Evolutionary conservation across 2,329 filamentous ascomycete genomes (phyloP).

Genomic region (Aspergillus japonicus): DNA sequence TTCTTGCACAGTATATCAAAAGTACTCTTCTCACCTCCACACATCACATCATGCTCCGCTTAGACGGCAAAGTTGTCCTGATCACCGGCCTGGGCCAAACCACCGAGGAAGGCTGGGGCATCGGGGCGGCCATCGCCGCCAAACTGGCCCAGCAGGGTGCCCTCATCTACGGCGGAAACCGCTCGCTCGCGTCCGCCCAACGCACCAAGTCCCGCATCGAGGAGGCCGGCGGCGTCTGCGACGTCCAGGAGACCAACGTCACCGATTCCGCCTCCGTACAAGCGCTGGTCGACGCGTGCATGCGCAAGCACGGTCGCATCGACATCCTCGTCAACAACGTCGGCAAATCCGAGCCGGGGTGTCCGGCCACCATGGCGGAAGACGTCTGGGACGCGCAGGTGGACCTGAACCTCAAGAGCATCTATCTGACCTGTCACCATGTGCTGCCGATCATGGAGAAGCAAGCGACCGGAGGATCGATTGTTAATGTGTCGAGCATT

Average conservation of each 20-base stretch:
- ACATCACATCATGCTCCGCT: conserved; percentile 22
- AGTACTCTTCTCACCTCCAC: too few relatives aligned
- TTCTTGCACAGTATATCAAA: too few relatives aligned
- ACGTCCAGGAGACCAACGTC: conserved; percentile 51
- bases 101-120: conserved; percentile 48
- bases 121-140: conserved; percentile 52
- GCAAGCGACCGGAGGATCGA: conserved; percentile 33
- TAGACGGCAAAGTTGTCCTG: conserved; percentile 26
- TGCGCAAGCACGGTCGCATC: conserved; percentile 54
- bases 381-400: conserved; percentile 54
- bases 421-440: conserved; percentile 53
- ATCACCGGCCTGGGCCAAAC: conserved; percentile 37
- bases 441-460: conserved; percentile 27
- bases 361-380: conserved; percentile 51
- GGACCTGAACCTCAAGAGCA: conserved; percentile 56
- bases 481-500: conserved; percentile 53
- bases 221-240: conserved; percentile 32
- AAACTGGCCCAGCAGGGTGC: conserved; percentile 51
- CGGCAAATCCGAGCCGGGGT: conserved; percentile 55
- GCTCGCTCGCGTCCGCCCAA: conserved; percentile 42
- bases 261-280: conserved; percentile 55
- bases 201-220: conserved; percentile 44
- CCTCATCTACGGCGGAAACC: conserved; percentile 52
- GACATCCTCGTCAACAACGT: conserved; percentile 64
- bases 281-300: conserved; percentile 51